Percentiles rank a stretch among this genome's conserved stretches.
These are phyloP conservation scores for Borealophlyctis nickersoniae DNA, from an alignment of 192 early-diverging fungal genomes.

Conservation along the genomic window DNA sequence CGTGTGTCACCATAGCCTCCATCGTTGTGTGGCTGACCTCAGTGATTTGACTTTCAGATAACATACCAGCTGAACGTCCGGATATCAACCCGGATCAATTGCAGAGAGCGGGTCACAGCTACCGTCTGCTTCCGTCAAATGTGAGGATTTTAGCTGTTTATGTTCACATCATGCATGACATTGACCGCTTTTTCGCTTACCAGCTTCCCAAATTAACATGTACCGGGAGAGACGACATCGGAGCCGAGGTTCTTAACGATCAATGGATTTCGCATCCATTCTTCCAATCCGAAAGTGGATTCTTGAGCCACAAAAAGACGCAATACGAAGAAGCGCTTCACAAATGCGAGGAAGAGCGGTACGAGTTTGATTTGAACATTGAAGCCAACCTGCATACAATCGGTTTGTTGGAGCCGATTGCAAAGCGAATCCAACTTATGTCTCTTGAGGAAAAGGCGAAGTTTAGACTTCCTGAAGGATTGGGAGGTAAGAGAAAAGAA, in stretches of 20 bases:
- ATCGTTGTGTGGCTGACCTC: neutral
- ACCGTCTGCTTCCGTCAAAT: constrained; percentile 61
- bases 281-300: constrained; percentile 89
- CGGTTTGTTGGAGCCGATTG: constrained; percentile 85
- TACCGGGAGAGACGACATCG: constrained; percentile 89
- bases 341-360: constrained; percentile 94
- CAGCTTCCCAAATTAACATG: constrained; percentile 52
- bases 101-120: constrained; percentile 68
- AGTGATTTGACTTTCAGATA: constrained; percentile 44
- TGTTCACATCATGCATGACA: neutral
- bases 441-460: constrained; percentile 66
- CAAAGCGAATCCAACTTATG: constrained; percentile 81
- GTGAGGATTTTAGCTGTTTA: constrained; percentile 39
- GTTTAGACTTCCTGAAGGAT: constrained; percentile 70
- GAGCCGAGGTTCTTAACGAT: constrained; percentile 94
- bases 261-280: constrained; percentile 92
- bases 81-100: constrained; percentile 63
- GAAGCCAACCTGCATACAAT: constrained; percentile 90
- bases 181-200: neutral
- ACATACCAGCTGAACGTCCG: constrained; percentile 56
- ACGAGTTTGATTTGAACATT: constrained; percentile 97
- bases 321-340: constrained; percentile 90
- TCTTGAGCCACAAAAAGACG: constrained; percentile 88
- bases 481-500: constrained; percentile 58
- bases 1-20: neutral